These are phyloP conservation scores for Calonectria honghensis DNA, from an alignment of 2,329 filamentous ascomycete species.

Conservation along the genomic window DNA sequence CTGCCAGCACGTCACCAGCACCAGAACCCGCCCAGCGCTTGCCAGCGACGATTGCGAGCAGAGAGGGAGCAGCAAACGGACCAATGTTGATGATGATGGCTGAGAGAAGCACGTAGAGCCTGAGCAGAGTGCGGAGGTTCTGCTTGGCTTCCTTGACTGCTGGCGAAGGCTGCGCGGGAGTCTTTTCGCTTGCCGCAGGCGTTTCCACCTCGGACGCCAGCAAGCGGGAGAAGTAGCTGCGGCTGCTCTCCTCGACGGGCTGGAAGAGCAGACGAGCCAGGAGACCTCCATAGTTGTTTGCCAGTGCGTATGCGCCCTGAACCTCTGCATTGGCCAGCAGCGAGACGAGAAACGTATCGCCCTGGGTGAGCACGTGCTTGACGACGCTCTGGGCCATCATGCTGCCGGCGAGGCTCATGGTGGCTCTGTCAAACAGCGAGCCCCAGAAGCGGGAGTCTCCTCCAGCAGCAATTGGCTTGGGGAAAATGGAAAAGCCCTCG, in stretches of 20 bases:
- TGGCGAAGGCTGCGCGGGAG: constrained; percentile 50
- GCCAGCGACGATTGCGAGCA: constrained; percentile 86
- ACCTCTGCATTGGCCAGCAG: constrained; percentile 84
- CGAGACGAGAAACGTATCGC: constrained; percentile 92
- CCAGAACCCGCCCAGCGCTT: constrained; percentile 83
- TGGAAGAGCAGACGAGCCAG: constrained; percentile 93
- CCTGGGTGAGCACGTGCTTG: constrained; percentile 95
- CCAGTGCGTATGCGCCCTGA: constrained; percentile 94
- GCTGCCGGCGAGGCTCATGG: constrained; percentile 84
- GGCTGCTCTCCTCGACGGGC: constrained; percentile 94
- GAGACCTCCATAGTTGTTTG: constrained; percentile 95
- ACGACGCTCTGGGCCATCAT: constrained; percentile 91
- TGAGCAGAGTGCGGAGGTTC: constrained; percentile 79
- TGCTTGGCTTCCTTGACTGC: constrained; percentile 64
- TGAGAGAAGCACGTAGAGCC: constrained; percentile 84
- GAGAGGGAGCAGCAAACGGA: constrained; percentile 82
- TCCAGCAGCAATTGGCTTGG: constrained; percentile 60
- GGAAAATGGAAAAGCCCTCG: constrained; percentile 82
- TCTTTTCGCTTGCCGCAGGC: constrained; percentile 44
- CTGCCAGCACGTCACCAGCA: constrained; percentile 83
- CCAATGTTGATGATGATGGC: constrained; percentile 81
- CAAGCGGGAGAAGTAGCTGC: constrained; percentile 90
- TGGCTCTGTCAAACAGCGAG: constrained; percentile 80
- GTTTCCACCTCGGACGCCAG: constrained; percentile 67
- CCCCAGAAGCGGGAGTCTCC: constrained; percentile 66